Evolutionary conservation across 192 early-diverging fungal genomes (phyloP).

Genomic region (Martensiomyces pterosporus): DNA sequence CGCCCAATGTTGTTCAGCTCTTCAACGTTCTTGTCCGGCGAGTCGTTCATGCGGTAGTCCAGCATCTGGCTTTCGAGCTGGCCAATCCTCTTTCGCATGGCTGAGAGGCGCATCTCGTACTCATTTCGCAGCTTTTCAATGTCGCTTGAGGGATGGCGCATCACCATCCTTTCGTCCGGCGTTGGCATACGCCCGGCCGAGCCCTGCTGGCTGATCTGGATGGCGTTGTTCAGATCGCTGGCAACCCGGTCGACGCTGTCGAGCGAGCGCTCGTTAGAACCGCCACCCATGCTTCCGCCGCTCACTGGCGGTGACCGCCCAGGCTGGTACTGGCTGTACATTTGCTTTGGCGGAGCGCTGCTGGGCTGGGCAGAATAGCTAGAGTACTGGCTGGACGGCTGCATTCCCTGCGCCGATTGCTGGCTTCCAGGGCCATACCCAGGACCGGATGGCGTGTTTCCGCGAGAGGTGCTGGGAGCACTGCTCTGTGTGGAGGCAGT

Average conservation of each 20-base stretch:
- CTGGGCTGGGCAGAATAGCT: too few species aligned
- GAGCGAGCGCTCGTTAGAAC: constrained; percentile 14
- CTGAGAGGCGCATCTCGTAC: constrained; percentile 59
- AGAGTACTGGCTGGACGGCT: constrained; percentile 3
- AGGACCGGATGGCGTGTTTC: too few species aligned
- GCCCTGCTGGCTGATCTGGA: constrained; percentile 19
- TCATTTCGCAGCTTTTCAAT: constrained; percentile 53
- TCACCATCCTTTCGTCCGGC: constrained; percentile 16
- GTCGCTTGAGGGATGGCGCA: constrained; percentile 24
- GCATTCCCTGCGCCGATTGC: constrained; percentile 9
- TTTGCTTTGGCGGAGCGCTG: too few species aligned
- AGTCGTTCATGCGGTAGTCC: constrained; percentile 41
- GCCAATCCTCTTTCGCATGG: constrained; percentile 62
- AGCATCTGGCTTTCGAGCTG: constrained; percentile 62
- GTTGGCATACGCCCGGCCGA: constrained; percentile 9
- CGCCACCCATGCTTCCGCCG: constrained; percentile 11
- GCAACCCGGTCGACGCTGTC: constrained; percentile 22
- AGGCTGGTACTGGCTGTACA: constrained; percentile 14
- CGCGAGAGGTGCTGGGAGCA: too few species aligned
- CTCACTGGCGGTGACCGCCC: constrained; percentile 32
- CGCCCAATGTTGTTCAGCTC: constrained; percentile 50
- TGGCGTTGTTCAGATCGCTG: constrained; percentile 24
- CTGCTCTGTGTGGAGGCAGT: too few species aligned
- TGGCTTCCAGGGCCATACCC: too few species aligned
- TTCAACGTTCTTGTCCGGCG: constrained; percentile 23